Base-by-base conservation (phyloP, 805 yeast genomes). In the Saccharomycopsis sp. region DNA sequence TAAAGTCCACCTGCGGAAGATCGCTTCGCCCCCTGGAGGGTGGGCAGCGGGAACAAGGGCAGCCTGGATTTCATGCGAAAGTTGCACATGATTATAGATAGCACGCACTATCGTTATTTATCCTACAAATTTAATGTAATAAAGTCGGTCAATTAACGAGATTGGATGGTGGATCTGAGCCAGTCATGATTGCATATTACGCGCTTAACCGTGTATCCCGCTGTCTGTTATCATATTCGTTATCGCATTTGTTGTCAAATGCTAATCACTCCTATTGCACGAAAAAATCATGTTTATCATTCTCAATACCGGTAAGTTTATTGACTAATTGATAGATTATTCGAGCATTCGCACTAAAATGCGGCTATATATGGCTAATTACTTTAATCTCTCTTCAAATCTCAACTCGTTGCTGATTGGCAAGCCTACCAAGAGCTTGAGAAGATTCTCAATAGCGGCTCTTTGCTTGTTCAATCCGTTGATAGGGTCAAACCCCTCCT, bases 391-490 rank as follows among this genome's bases (percentile, higher is more conserved):
- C 76, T 92, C 97, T 75, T 91, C 97, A 65, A 91, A 88, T 78
- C 96, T 85, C 74, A 91, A 82, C 72, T 92, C 98, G 74, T 90
- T 91, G 68, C 85, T 80, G 60, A 95, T 83, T 61, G 95, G 95
- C 64, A 91, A 80, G 51, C 98, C 98, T 64, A 91, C 89, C 68
- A 91, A 79, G 64, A 90, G 83, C 70, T 97, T 85, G 74, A 91
- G 76, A 69, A 91, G 82, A 78, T 91, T 92, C 76, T 91, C 98
- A 64, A 91, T 76, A 54, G 95, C 97, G 66, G 85, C 80, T 70
- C 97, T 86, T 78, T 92, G 98, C 75, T 91, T 92, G 82, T 90
- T 92, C 71, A 91, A 80, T 24, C 97, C 97, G 68, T 91, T 91
- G 67, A 91, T 89, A 34, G 97, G 85, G 70, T 89, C 86, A 74